A percentile compares a stretch with the other conserved stretches of the same genome.
phyloP scores from a whole-genome alignment of 2,329 filamentous ascomycete species.

The Fusarium albidum region DNA sequence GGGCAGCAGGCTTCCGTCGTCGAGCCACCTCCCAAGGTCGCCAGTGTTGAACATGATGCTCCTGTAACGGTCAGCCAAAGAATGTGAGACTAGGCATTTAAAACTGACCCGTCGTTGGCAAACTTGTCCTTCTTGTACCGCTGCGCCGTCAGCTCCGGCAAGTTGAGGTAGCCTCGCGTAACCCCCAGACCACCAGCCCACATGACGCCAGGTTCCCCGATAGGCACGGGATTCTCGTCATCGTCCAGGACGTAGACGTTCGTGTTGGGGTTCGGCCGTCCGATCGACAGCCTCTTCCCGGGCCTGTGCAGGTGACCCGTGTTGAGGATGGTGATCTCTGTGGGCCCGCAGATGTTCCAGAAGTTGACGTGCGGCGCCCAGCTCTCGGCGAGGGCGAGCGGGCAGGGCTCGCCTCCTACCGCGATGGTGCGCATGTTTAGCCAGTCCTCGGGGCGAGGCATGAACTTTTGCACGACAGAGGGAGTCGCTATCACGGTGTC shows the following conservation, averaged over 20 bases:
- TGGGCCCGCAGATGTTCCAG: constrained; percentile 29
- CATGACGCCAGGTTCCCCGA: constrained; percentile 60
- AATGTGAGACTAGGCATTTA: neutral
- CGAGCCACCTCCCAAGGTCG: constrained; percentile 20
- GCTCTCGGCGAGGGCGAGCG: constrained; percentile 20
- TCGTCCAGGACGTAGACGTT: constrained; percentile 36
- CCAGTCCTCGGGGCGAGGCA: constrained; percentile 17
- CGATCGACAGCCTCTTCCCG: constrained; percentile 15
- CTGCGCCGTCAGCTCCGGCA: neutral
- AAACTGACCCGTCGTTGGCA: constrained; percentile 19
- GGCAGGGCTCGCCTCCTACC: constrained; percentile 27
- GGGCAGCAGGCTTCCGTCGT: constrained; percentile 26
- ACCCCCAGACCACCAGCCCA: constrained; percentile 54
- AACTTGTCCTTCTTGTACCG: constrained; percentile 38
- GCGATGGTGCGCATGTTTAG: constrained; percentile 26
- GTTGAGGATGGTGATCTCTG: constrained; percentile 30
- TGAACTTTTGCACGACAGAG: constrained; percentile 28
- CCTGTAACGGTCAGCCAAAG: neutral
- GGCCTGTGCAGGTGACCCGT: constrained; percentile 23
- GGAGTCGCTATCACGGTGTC: constrained; percentile 29
- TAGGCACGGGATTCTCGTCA: constrained; percentile 50
- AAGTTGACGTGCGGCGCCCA: constrained; percentile 30
- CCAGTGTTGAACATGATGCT: constrained; percentile 29
- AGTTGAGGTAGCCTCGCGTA: neutral
- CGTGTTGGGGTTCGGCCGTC: constrained; percentile 16